phyloP scores from a whole-genome alignment of 257 asterid genomes.

The Penstemon davidsonii region DNA sequence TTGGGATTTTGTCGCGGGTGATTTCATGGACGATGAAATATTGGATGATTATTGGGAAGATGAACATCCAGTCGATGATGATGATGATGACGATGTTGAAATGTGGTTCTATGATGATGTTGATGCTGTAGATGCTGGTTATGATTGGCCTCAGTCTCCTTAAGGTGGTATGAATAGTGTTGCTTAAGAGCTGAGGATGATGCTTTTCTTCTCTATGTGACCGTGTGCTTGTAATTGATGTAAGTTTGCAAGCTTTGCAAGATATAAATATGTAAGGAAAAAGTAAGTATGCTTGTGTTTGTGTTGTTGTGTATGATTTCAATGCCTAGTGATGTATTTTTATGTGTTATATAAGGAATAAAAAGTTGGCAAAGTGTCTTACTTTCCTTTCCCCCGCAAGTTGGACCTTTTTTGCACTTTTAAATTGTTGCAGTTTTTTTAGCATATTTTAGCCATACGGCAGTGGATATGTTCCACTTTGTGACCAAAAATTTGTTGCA shows the following conservation, averaged over 20 bases:
- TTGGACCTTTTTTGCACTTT: too few species aligned
- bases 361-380: too few species aligned
- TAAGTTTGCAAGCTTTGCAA: slow-evolving; percentile 24
- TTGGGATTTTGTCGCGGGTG: slow-evolving; percentile 70
- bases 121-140: slow-evolving; percentile 55
- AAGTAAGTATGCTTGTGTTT: too few species aligned
- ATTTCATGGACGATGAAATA: slow-evolving; percentile 44
- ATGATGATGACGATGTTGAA: slow-evolving; percentile 30
- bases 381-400: too few species aligned
- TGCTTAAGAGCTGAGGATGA: not conserved
- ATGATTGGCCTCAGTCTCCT: slow-evolving; percentile 86
- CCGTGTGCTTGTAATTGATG: slow-evolving; percentile 23
- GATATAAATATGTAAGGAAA: slow-evolving; percentile 31
- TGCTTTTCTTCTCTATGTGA: slow-evolving; percentile 17
- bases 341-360: not conserved
- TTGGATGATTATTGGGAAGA: slow-evolving; percentile 57
- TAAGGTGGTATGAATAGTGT: slow-evolving; percentile 28
- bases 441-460: too few species aligned
- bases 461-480: too few species aligned
- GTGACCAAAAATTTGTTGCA: too few species aligned
- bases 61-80: slow-evolving; percentile 45
- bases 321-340: slow-evolving; percentile 18
- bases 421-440: too few species aligned
- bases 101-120: slow-evolving; percentile 76
- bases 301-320: slow-evolving; percentile 26